phyloP scores from a whole-genome alignment of 192 early-diverging fungal species.

The Neocallimastix lanati region DNA sequence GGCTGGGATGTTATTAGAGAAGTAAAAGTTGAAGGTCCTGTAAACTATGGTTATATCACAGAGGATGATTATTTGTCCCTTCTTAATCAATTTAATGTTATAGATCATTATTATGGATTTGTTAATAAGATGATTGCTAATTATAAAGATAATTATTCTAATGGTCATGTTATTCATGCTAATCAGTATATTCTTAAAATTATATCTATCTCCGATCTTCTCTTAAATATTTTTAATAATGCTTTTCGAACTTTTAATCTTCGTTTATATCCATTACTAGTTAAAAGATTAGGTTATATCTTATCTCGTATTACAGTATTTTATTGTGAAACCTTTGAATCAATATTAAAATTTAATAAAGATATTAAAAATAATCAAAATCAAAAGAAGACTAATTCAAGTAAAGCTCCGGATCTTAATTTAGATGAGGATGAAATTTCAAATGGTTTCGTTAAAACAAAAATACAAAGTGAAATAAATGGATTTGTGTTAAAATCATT shows the following conservation, averaged over 20 bases:
- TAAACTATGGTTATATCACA: neutral
- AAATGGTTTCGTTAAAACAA: neutral
- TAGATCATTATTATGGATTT: neutral
- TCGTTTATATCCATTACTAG: neutral
- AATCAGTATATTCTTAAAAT: neutral
- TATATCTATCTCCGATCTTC: neutral
- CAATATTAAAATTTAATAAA: neutral
- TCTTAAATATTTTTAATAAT: neutral
- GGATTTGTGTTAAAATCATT: neutral
- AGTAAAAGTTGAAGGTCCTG: neutral
- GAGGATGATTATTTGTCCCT: neutral
- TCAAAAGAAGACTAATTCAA: neutral
- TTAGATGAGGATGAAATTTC: neutral
- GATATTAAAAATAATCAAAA: neutral
- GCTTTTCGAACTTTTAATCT: neutral
- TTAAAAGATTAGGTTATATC: neutral
- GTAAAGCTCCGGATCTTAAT: neutral
- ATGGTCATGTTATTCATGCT: neutral
- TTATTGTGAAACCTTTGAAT: neutral
- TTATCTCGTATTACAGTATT: neutral
- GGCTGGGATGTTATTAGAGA: neutral
- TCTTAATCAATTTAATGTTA: neutral
- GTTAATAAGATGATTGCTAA: neutral
- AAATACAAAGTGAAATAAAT: neutral
- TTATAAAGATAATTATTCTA: neutral